Evolutionary conservation across 2,329 filamentous ascomycete genomes (phyloP).

Genomic region (Penicillium sp.): DNA sequence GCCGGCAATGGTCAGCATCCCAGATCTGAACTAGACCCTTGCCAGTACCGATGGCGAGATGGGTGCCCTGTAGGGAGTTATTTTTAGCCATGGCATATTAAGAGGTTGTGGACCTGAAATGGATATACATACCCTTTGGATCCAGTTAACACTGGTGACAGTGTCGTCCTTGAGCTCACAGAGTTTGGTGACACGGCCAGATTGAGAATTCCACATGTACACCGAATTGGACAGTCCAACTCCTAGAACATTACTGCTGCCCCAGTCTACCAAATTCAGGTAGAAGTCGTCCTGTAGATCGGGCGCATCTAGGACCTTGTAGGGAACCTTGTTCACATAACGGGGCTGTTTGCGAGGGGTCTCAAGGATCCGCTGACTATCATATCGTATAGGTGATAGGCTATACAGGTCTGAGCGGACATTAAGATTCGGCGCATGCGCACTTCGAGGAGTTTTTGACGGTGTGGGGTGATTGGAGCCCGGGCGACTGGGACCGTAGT

Average conservation of each 20-base stretch:
- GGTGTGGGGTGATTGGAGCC: conserved; percentile 83
- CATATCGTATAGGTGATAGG: conserved; percentile 86
- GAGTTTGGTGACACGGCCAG: conserved; percentile 87
- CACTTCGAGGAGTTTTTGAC: conserved; percentile 82
- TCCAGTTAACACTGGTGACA: conserved; percentile 97
- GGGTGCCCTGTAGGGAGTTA: conserved; percentile 64
- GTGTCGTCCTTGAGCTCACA: conserved; percentile 91
- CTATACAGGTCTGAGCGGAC: conserved; percentile 92
- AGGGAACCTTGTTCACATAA: conserved; percentile 92
- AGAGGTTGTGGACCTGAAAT: not conserved
- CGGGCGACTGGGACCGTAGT: conserved; percentile 76
- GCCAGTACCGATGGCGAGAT: conserved; percentile 90
- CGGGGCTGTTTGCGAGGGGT: conserved; percentile 86
- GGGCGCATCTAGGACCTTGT: conserved; percentile 95
- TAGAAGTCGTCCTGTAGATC: conserved; percentile 98
- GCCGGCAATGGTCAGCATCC: conserved; percentile 84
- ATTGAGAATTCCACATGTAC: conserved; percentile 97
- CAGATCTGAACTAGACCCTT: conserved; percentile 96
- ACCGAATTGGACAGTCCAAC: conserved; percentile 91
- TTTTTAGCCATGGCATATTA: not conserved
- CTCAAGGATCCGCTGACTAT: conserved; percentile 89
- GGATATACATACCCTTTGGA: conserved; percentile 66
- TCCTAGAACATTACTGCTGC: conserved; percentile 87
- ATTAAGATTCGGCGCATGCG: conserved; percentile 85
- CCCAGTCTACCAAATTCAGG: conserved; percentile 96